Conservation (phyloP, 2,329 filamentous ascomycete genomes). For the Daldinia eschscholtzii region DNA sequence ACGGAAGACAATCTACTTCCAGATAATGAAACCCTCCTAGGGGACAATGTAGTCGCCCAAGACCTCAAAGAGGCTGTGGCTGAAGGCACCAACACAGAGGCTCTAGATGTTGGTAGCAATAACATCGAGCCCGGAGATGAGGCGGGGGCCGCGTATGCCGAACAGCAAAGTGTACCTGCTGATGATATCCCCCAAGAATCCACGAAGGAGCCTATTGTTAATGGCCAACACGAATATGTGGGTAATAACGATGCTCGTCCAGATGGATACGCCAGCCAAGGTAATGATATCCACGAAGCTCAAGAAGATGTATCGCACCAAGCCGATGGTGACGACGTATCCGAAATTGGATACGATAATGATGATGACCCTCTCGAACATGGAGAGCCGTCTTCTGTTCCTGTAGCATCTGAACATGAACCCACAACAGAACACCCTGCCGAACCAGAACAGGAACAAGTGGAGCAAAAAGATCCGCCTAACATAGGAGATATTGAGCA, state of each 20-base stretch:
- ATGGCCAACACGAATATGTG: neutral
- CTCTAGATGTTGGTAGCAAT: constrained; percentile 5
- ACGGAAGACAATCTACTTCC: constrained; percentile 12
- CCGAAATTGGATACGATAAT: constrained; percentile 23
- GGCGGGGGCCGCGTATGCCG: constrained; percentile 5
- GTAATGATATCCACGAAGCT: constrained; percentile 12
- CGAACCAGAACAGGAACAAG: constrained; percentile 28
- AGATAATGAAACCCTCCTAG: constrained; percentile 12
- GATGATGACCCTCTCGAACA: constrained; percentile 17
- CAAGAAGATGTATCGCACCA: constrained; percentile 16
- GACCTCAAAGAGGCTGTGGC: constrained; percentile 25
- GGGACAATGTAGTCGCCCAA: constrained; percentile 22
- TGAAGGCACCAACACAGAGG: constrained; percentile 9
- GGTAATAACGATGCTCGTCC: neutral
- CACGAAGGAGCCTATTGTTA: neutral
- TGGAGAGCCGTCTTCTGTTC: constrained; percentile 9
- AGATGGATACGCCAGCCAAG: constrained; percentile 16
- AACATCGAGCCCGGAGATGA: neutral
- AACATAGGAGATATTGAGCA: constrained; percentile 33
- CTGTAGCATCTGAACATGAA: constrained; percentile 20
- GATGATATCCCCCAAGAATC: constrained; percentile 9
- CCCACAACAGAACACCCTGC: constrained; percentile 16
- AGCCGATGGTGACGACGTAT: constrained; percentile 20
- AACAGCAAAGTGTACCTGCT: constrained; percentile 9
- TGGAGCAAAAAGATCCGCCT: constrained; percentile 17